Evolutionary conservation across 169 alveolate species (phyloP).

Genomic region (Eimeria brunetti): DNA sequence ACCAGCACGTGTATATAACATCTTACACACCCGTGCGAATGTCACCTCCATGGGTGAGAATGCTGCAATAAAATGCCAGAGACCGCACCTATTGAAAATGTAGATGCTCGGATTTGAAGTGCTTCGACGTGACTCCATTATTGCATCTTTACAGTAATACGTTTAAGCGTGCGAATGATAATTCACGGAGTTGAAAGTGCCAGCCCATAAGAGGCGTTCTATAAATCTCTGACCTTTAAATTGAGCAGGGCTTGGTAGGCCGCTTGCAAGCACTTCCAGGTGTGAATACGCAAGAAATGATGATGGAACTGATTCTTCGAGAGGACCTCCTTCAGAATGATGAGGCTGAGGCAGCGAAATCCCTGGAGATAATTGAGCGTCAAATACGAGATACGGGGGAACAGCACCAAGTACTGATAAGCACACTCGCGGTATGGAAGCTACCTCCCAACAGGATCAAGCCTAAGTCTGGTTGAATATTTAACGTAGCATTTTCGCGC

Average conservation of each 20-base stretch:
- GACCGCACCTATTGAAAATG: neutral
- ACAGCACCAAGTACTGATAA: constrained; percentile 18
- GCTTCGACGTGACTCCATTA: neutral
- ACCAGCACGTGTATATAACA: neutral
- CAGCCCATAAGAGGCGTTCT: neutral
- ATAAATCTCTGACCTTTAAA: too few relatives aligned
- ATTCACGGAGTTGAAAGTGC: neutral
- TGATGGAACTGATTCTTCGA: constrained; percentile 42
- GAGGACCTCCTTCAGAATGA: constrained; percentile 19
- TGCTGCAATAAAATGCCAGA: neutral
- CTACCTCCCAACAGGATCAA: neutral
- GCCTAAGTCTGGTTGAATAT: neutral
- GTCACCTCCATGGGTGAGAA: neutral
- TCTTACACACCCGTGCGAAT: neutral
- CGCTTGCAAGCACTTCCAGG: constrained; percentile 23
- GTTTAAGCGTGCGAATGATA: neutral
- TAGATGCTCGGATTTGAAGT: neutral
- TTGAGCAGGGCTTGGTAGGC: constrained; percentile 35
- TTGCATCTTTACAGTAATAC: neutral
- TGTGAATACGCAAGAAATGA: constrained; percentile 25
- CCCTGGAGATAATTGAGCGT: constrained; percentile 23
- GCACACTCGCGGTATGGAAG: constrained; percentile 14
- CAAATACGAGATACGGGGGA: constrained; percentile 11
- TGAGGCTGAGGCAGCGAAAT: constrained; percentile 47
- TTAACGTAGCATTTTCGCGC: neutral